A percentile compares a stretch with the other conserved stretches of the same genome.
Conservation (phyloP, 2,329 filamentous ascomycete genomes). For the Ophiocordyceps unilateralis region DNA sequence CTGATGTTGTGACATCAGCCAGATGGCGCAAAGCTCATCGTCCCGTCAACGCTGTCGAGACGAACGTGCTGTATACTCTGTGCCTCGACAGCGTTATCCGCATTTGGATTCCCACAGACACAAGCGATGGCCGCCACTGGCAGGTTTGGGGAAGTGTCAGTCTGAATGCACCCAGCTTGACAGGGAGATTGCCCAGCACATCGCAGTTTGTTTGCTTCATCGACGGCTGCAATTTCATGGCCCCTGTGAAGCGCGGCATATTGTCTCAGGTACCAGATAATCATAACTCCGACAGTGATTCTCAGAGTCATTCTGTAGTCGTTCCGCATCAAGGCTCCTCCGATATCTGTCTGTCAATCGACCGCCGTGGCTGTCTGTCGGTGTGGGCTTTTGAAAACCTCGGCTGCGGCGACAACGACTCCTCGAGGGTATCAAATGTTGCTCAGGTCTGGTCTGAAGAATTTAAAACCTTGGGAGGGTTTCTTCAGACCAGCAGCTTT, state of each 20-base stretch:
- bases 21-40: constrained; percentile 74
- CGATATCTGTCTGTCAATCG: constrained; percentile 74
- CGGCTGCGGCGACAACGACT: constrained; percentile 47
- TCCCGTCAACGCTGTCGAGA: constrained; percentile 61
- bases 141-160: constrained; percentile 71
- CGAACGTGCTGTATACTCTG: constrained; percentile 81
- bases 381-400: constrained; percentile 87
- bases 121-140: constrained; percentile 52
- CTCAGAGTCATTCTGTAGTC: constrained; percentile 69
- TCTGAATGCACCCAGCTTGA: constrained; percentile 40
- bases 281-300: constrained; percentile 46
- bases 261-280: constrained; percentile 36
- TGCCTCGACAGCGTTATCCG: constrained; percentile 66
- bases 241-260: constrained; percentile 61
- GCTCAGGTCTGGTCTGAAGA: constrained; percentile 51
- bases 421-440: constrained; percentile 66
- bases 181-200: neutral
- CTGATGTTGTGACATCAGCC: constrained; percentile 58
- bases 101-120: constrained; percentile 67
- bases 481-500: constrained; percentile 8
- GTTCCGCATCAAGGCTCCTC: constrained; percentile 72
- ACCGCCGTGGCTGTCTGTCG: constrained; percentile 72
- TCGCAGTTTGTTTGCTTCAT: constrained; percentile 50
- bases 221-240: constrained; percentile 62
- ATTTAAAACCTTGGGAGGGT: constrained; percentile 26